Percentiles rank a stretch among this genome's conserved stretches.
Conservation (phyloP, 805 yeast species). For the Saturnispora sanitii region DNA sequence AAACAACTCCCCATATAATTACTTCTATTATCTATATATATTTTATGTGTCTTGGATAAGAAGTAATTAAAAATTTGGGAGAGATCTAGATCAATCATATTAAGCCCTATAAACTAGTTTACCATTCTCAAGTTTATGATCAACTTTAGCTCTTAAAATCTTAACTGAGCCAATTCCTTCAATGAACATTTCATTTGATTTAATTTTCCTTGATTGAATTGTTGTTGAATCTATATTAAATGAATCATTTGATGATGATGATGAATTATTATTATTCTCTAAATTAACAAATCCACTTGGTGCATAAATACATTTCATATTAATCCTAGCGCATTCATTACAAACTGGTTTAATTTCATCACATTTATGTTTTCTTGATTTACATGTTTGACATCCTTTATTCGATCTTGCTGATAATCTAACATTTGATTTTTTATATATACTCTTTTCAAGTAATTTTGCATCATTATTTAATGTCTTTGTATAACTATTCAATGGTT, state of each 20-base stretch:
- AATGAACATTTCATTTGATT: constrained; percentile 3
- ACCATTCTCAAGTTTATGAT: constrained; percentile 5
- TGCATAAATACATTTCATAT: constrained; percentile 9
- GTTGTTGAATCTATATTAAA: too few relatives aligned
- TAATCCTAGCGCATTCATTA: constrained; percentile 13
- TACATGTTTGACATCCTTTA: constrained; percentile 43
- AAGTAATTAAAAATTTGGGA: not conserved
- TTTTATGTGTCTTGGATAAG: too few relatives aligned
- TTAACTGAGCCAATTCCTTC: constrained; percentile 8
- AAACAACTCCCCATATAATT: too few relatives aligned
- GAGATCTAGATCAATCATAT: constrained; percentile 20
- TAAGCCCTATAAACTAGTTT: constrained; percentile 6
- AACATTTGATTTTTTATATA: constrained; percentile 20
- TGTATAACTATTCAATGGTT: not conserved
- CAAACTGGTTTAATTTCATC: constrained; percentile 48
- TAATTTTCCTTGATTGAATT: too few relatives aligned
- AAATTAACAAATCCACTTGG: constrained; percentile 6
- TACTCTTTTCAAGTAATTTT: constrained; percentile 1
- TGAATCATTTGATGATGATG: too few relatives aligned
- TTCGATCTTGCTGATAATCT: constrained; percentile 27
- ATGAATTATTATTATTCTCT: not conserved
- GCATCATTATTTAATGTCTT: constrained; percentile 7
- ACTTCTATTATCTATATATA: too few relatives aligned
- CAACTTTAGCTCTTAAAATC: constrained; percentile 7
- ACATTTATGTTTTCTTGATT: constrained; percentile 45